Percentiles rank a stretch among this genome's conserved stretches.
Evolutionary conservation across 75 land plant genomes (phyloP).

Genomic region (Picea glauca): DNA sequence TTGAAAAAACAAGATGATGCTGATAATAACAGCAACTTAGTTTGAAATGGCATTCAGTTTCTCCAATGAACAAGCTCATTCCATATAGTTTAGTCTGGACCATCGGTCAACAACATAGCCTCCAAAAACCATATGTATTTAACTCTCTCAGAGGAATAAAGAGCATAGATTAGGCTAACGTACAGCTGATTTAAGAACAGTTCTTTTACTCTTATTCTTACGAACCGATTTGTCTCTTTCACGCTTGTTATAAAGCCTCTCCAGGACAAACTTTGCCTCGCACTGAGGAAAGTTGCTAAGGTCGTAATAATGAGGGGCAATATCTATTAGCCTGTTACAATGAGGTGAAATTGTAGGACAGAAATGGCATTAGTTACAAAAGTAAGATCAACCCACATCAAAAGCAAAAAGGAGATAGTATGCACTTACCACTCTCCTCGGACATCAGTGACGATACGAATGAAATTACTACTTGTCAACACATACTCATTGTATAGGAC

Average conservation of each 20-base stretch:
- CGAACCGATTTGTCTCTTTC: constrained; percentile 24
- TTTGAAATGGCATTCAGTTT: too few species aligned
- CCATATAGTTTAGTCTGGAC: too few species aligned
- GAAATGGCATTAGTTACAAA: not conserved
- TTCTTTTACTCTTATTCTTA: constrained; percentile 13
- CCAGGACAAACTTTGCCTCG: constrained; percentile 23
- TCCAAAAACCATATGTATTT: too few species aligned
- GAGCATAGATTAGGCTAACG: not conserved
- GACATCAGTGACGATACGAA: constrained; percentile 14
- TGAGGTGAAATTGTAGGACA: not conserved
- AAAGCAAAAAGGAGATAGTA: not conserved
- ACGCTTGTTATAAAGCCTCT: constrained; percentile 33
- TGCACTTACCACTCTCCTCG: constrained; percentile 22
- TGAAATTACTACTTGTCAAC: constrained; percentile 30
- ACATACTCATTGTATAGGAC: constrained; percentile 28
- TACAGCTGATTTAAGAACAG: not conserved
- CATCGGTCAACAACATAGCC: too few species aligned
- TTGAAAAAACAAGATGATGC: too few species aligned
- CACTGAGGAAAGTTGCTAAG: constrained; percentile 24
- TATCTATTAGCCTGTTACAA: constrained; percentile 26
- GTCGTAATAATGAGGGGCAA: constrained; percentile 24
- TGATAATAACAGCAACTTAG: too few species aligned
- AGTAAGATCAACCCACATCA: not conserved
- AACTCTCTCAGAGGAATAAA: not conserved
- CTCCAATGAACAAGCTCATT: too few species aligned